Evolutionary conservation across 2,329 filamentous ascomycete species (phyloP).

Genomic region (Claviceps spartinae): DNA sequence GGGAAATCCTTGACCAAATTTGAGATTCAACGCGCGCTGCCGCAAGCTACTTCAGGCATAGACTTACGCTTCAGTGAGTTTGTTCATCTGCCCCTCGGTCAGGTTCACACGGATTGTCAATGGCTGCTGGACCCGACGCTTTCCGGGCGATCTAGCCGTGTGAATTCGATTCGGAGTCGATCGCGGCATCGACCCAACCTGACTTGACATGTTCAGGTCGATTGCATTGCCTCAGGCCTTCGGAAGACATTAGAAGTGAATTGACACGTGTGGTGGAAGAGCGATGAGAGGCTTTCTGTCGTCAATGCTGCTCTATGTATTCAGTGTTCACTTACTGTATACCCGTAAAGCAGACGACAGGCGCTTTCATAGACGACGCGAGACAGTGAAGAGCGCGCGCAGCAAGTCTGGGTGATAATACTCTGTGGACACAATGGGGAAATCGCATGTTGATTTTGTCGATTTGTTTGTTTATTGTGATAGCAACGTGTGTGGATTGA

Average conservation of each 20-base stretch:
- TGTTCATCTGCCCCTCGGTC: conserved; percentile 35
- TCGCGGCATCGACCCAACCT: background rate
- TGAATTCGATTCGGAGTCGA: conserved; percentile 16
- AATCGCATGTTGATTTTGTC: background rate
- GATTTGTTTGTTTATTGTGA: background rate
- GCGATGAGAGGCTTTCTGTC: background rate
- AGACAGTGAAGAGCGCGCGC: background rate
- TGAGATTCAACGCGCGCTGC: background rate
- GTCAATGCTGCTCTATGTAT: background rate
- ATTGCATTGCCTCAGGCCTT: background rate
- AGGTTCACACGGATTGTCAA: conserved; percentile 34
- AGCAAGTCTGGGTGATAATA: background rate
- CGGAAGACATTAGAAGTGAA: background rate
- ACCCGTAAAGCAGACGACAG: too few species aligned
- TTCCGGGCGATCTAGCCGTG: conserved; percentile 16
- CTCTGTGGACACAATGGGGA: background rate
- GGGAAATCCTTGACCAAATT: conserved; percentile 18
- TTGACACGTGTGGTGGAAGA: background rate
- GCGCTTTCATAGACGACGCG: too few species aligned
- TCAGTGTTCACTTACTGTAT: too few species aligned
- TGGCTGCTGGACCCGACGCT: conserved; percentile 21
- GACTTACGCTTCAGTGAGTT: conserved; percentile 31
- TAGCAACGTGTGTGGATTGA: background rate
- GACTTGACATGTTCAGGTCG: background rate
- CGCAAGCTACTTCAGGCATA: background rate